phyloP scores from a whole-genome alignment of 1,284 basidiomycete genomes.

The Pseudozyma tsukubaensis region DNA sequence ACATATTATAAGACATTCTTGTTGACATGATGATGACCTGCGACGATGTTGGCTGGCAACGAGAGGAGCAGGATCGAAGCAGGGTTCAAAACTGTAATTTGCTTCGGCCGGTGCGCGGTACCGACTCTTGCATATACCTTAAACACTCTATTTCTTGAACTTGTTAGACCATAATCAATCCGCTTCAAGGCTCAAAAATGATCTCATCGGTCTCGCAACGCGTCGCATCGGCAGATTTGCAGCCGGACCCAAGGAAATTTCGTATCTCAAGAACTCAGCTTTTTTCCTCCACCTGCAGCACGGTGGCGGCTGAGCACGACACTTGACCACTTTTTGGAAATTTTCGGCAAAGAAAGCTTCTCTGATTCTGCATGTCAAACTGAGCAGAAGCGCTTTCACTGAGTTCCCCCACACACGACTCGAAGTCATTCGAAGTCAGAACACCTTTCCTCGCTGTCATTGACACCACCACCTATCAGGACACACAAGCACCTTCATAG shows the following conservation, averaged over 20 bases:
- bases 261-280: background rate
- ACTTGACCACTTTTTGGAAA: slow-evolving; percentile 10
- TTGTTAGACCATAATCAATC: slow-evolving; percentile 1
- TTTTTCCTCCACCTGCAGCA: slow-evolving; percentile 24
- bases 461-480: slow-evolving; percentile 1
- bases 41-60: no score
- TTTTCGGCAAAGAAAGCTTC: slow-evolving; percentile 18
- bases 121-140: background rate
- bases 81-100: background rate
- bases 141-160: background rate
- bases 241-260: slow-evolving; percentile 10
- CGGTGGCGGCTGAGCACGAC: slow-evolving; percentile 14
- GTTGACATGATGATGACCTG: no score
- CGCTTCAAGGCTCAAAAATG: background rate
- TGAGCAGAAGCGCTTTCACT: slow-evolving; percentile 14
- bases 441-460: background rate
- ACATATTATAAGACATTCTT: no score
- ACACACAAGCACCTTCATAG: background rate
- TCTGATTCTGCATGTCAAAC: slow-evolving; percentile 2
- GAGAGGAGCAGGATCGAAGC: background rate
- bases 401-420: slow-evolving; percentile 12
- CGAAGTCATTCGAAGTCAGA: background rate
- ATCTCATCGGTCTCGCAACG: slow-evolving; percentile 12
- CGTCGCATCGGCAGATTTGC: slow-evolving; percentile 8
- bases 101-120: slow-evolving; percentile 6